Conservation (phyloP, 371 early-diverging fungal species). For the Mortierella sp. region DNA sequence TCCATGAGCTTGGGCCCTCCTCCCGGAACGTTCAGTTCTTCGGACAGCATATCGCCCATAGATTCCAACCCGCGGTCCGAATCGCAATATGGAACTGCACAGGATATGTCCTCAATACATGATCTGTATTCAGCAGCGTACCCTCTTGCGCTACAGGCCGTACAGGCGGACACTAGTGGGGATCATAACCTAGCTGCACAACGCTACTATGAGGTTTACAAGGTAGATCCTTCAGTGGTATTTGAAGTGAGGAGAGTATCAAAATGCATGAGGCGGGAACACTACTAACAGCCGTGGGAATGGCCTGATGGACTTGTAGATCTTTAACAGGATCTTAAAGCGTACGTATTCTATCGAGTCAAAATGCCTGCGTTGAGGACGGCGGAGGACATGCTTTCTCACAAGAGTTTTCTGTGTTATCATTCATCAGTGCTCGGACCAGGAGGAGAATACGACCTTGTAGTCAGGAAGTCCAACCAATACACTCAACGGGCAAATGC, state of each 20-base stretch:
- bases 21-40: slow-evolving; percentile 21
- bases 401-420: not conserved
- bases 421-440: slow-evolving; percentile 21
- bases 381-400: too few relatives aligned
- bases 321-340: slow-evolving; percentile 20
- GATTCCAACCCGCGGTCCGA: slow-evolving; percentile 8
- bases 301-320: slow-evolving; percentile 20
- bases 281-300: too few relatives aligned
- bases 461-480: slow-evolving; percentile 24
- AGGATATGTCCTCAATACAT: not conserved
- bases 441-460: slow-evolving; percentile 33
- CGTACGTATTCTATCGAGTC: slow-evolving; percentile 6
- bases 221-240: slow-evolving; percentile 51
- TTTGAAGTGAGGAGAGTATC: too few relatives aligned
- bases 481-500: slow-evolving; percentile 35
- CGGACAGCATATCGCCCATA: slow-evolving; percentile 24
- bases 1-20: slow-evolving; percentile 28
- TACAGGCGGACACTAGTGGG: slow-evolving; percentile 60
- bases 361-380: too few relatives aligned
- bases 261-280: too few relatives aligned
- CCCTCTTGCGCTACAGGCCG: slow-evolving; percentile 59
- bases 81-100: slow-evolving; percentile 1
- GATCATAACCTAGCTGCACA: slow-evolving; percentile 58
- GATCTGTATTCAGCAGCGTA: slow-evolving; percentile 62
- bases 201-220: slow-evolving; percentile 59